Percentiles rank a stretch among this genome's conserved stretches.
Evolutionary conservation across 768 basidiomycete genomes (phyloP).

Genomic region (Auricularia auricula-judae): DNA sequence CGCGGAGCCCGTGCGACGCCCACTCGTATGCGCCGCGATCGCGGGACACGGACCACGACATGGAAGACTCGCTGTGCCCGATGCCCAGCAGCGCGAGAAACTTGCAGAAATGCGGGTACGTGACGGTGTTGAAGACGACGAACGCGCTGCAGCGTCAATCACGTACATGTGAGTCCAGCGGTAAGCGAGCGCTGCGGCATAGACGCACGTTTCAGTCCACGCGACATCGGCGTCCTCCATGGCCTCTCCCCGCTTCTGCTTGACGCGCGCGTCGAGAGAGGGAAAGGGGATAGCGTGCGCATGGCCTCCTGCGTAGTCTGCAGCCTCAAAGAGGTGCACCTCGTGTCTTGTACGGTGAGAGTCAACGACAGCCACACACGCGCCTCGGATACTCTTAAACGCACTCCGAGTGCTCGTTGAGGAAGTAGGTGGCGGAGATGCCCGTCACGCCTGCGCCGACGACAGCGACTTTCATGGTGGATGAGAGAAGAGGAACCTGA

Average conservation of each 20-base stretch:
- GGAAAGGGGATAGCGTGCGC: constrained; percentile 15
- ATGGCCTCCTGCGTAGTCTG: constrained; percentile 23
- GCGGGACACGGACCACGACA: constrained; percentile 24
- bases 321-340: constrained; percentile 25
- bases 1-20: constrained; percentile 20
- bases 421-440: constrained; percentile 14
- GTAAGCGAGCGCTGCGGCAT: background rate
- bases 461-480: constrained; percentile 21
- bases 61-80: constrained; percentile 15
- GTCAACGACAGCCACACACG: background rate
- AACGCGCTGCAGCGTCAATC: constrained; percentile 3
- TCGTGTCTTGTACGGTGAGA: constrained; percentile 16
- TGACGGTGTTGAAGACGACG: constrained; percentile 26
- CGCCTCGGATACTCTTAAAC: constrained; percentile 12
- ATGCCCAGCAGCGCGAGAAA: constrained; percentile 19
- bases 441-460: constrained; percentile 25
- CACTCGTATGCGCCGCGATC: constrained; percentile 25
- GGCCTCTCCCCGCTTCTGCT: constrained; percentile 11
- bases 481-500: background rate
- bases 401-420: background rate
- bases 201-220: constrained; percentile 15
- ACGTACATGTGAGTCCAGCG: too few species aligned
- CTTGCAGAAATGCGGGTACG: constrained; percentile 27
- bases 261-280: constrained; percentile 6
- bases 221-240: constrained; percentile 17